Evolutionary conservation across 371 early-diverging fungal species (phyloP).

Genomic region (Gilbertella persicaria): DNA sequence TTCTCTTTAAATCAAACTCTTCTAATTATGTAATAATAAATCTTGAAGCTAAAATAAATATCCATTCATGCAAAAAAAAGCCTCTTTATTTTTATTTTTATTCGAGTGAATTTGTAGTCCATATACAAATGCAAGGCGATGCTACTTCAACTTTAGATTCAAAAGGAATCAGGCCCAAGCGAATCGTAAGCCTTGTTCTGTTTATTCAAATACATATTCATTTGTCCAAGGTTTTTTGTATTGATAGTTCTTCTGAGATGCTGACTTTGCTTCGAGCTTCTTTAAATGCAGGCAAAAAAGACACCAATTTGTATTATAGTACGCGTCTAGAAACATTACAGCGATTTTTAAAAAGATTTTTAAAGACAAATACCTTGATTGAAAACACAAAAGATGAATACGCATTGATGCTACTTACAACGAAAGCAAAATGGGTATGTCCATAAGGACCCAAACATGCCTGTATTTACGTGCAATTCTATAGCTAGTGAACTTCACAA

Average conservation of each 20-base stretch:
- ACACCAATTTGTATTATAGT: conserved; percentile 7
- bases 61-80: too few relatives aligned
- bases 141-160: too few relatives aligned
- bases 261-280: background rate
- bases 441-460: too few relatives aligned
- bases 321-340: conserved; percentile 7
- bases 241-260: conserved; percentile 16
- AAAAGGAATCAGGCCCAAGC: too few relatives aligned
- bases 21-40: too few relatives aligned
- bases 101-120: too few relatives aligned
- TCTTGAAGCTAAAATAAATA: too few relatives aligned
- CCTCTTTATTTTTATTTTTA: too few relatives aligned
- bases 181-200: too few relatives aligned
- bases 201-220: too few relatives aligned
- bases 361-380: conserved; percentile 4
- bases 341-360: conserved; percentile 12
- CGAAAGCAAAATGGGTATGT: conserved; percentile 12
- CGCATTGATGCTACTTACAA: conserved; percentile 4
- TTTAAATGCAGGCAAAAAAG: background rate
- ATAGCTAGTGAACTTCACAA: conserved; percentile 8
- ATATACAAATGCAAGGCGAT: too few relatives aligned
- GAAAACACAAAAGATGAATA: conserved; percentile 11
- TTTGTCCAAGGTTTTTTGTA: conserved; percentile 20
- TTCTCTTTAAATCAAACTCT: background rate
- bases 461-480: too few relatives aligned